Evolutionary conservation across 768 basidiomycete species (phyloP).

Genomic region (Xanthoconium purpureum): DNA sequence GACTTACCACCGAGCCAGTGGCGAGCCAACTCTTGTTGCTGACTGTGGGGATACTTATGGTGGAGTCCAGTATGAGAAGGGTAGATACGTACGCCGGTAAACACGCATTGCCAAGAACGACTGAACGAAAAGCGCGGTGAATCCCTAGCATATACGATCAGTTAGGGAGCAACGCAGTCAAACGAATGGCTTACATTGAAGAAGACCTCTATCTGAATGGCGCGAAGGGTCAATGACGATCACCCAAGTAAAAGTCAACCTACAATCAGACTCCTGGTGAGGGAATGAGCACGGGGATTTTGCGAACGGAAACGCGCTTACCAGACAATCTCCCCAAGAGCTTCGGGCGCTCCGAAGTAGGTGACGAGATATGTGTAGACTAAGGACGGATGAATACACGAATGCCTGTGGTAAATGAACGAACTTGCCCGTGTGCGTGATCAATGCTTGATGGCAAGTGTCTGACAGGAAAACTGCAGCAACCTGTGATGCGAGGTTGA

Average conservation of each 20-base stretch:
- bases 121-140: conserved; percentile 58
- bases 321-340: conserved; percentile 43
- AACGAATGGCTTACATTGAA: conserved; percentile 41
- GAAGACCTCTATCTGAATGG: conserved; percentile 45
- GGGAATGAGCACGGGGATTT: neutral
- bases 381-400: conserved; percentile 15
- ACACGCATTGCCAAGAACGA: conserved; percentile 54
- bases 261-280: conserved; percentile 27
- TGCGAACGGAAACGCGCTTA: conserved; percentile 21
- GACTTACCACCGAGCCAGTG: conserved; percentile 35
- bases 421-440: conserved; percentile 49
- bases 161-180: neutral
- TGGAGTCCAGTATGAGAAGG: neutral
- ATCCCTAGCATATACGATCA: conserved; percentile 24
- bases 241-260: neutral
- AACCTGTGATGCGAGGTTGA: conserved; percentile 37
- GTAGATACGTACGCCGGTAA: conserved; percentile 41
- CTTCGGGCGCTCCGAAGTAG: conserved; percentile 32
- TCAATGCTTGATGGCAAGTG: conserved; percentile 54
- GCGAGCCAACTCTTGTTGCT: conserved; percentile 48
- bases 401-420: neutral
- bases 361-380: conserved; percentile 50
- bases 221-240: neutral
- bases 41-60: conserved; percentile 33
- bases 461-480: conserved; percentile 51